Evolutionary conservation across 768 basidiomycete genomes (phyloP), one percentile per base, ranked within the genome.

Genomic region (Leucogyrophana mollusca): DNA sequence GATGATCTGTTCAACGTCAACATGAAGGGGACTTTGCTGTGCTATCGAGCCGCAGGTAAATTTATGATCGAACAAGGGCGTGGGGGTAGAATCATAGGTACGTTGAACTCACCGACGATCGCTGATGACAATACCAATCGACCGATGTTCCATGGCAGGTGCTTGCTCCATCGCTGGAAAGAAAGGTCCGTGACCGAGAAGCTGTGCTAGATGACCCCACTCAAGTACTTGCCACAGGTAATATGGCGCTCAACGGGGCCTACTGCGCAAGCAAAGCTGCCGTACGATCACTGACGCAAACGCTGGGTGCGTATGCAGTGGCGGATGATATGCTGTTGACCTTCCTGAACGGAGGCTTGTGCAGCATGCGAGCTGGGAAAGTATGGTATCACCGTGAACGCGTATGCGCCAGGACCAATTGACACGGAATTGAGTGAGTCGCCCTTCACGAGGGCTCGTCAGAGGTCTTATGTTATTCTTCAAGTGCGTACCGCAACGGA

Each of bases 51-150:
- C 42, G 73, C 74, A 4, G 73, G 63, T 4, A 38, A 61, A 16
- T 61, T 65, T 41, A 77, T 77, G 75, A 66, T 75, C 25, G 57
- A 59, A 20, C 73, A 75, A 56, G 71, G 72, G 21, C 53, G 52
- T 3, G 74, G 75, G 5, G 75, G 75, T 0, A 58, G 72, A 34
- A 70, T 76, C 20, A 65, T 76, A 7, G 27, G 27, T 30, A 30
- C 27, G 27, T 7, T 6, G 27, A 13, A 6, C 13, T 30, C 27
- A 30, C n/a, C n/a, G n/a, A n/a, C n/a, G n/a, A n/a, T n/a, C n/a
- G n/a, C n/a, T n/a, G n/a, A n/a, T n/a, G n/a, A n/a, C n/a, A n/a
- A n/a, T n/a, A n/a, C n/a, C n/a, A n/a, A n/a, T n/a, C n/a, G n/a
- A n/a, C n/a, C n/a, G n/a, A n/a, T 30, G 27, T 7, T 30, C 7